Evolutionary conservation across 2,329 filamentous ascomycete genomes (phyloP).

Genomic region (Bipolaris cookei): DNA sequence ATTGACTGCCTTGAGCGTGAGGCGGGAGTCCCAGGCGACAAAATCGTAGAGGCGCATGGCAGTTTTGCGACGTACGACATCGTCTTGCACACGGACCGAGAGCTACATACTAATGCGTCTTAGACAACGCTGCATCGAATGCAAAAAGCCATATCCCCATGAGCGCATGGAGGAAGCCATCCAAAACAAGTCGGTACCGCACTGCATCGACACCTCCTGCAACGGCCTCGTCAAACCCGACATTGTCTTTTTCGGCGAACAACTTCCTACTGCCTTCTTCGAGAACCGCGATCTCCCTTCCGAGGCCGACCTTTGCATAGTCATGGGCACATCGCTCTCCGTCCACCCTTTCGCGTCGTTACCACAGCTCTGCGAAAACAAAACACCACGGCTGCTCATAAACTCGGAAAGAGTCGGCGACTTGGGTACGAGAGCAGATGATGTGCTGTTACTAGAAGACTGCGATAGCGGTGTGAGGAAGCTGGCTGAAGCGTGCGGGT

Average conservation of each 20-base stretch:
- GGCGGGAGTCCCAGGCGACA: slow-evolving; percentile 80
- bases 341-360: slow-evolving; percentile 90
- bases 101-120: not conserved
- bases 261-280: slow-evolving; percentile 71
- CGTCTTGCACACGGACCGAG: too few species aligned
- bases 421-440: slow-evolving; percentile 77
- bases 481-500: slow-evolving; percentile 81
- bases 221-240: slow-evolving; percentile 87
- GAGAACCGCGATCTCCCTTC: slow-evolving; percentile 61
- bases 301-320: slow-evolving; percentile 76
- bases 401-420: slow-evolving; percentile 85
- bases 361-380: slow-evolving; percentile 67
- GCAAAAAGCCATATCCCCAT: slow-evolving; percentile 73
- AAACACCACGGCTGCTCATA: slow-evolving; percentile 79
- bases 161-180: slow-evolving; percentile 76
- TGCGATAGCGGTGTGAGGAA: slow-evolving; percentile 82
- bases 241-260: slow-evolving; percentile 92
- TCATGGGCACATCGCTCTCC: slow-evolving; percentile 86
- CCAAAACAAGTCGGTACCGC: slow-evolving; percentile 69
- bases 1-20: slow-evolving; percentile 92
- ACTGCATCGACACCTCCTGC: slow-evolving; percentile 68
- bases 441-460: slow-evolving; percentile 81
- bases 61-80: slow-evolving; percentile 72
- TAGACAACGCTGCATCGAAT: slow-evolving; percentile 88
- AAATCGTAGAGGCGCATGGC: slow-evolving; percentile 91